A percentile compares a stretch with the other conserved stretches of the same genome.
phyloP scores from a whole-genome alignment of 768 basidiomycete genomes.

The Amyloporia xantha region DNA sequence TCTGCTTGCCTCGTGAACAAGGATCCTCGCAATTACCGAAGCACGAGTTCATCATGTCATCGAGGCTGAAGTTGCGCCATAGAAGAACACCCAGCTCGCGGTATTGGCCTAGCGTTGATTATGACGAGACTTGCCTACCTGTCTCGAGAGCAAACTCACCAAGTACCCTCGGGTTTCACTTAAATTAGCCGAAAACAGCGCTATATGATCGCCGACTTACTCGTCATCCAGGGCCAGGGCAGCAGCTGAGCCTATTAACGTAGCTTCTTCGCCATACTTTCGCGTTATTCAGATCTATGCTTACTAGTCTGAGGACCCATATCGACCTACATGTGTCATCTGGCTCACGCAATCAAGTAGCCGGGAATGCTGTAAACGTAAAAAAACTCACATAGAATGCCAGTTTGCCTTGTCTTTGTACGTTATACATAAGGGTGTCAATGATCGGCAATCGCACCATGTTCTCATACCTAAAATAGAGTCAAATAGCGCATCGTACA shows the following conservation, averaged over 20 bases:
- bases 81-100: conserved; percentile 88
- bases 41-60: conserved; percentile 86
- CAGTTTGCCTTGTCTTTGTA: conserved; percentile 91
- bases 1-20: conserved; percentile 81
- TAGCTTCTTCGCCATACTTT: conserved; percentile 87
- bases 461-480: conserved; percentile 51
- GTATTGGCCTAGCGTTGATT: conserved; percentile 64
- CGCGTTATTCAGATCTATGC: conserved; percentile 1
- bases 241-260: conserved; percentile 84
- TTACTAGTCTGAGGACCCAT: neutral
- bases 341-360: neutral
- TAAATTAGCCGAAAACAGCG: neutral
- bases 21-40: conserved; percentile 81
- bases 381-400: conserved; percentile 69
- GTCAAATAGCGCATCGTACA: too few relatives aligned
- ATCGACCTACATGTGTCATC: conserved; percentile 3
- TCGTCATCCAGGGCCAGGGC: conserved; percentile 80
- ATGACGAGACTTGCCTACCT: neutral
- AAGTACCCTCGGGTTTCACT: conserved; percentile 48
- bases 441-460: conserved; percentile 78
- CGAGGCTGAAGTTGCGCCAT: conserved; percentile 77
- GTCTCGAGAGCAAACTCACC: conserved; percentile 34
- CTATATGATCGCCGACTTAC: conserved; percentile 35
- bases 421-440: conserved; percentile 85
- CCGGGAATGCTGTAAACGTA: neutral